Conservation (phyloP, 78 protist genomes). For the Dictyostelium capitatum region DNA sequence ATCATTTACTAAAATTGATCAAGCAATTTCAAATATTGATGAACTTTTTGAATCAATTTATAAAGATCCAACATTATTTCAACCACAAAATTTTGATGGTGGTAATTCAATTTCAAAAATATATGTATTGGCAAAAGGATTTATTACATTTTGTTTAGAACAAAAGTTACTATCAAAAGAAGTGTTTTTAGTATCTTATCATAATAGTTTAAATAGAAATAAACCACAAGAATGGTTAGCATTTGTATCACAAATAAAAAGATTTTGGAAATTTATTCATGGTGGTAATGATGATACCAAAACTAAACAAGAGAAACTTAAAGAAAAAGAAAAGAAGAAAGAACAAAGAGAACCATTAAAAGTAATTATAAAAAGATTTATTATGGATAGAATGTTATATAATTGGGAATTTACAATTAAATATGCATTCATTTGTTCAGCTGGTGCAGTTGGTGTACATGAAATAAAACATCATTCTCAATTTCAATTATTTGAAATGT, state of each 20-base stretch:
- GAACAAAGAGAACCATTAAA: neutral
- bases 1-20: neutral
- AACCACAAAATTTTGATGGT: neutral
- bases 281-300: neutral
- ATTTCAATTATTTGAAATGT: constrained; percentile 4
- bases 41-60: neutral
- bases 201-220: neutral
- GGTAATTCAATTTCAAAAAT: neutral
- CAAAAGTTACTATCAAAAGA: constrained; percentile 16
- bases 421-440: constrained; percentile 15
- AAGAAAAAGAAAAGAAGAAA: neutral
- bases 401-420: constrained; percentile 32
- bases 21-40: neutral
- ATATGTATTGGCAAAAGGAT: neutral
- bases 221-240: neutral
- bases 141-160: neutral
- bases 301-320: neutral
- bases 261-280: neutral
- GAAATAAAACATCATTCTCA: neutral
- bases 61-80: neutral
- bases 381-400: neutral
- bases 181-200: neutral
- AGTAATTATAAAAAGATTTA: neutral
- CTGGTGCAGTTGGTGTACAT: neutral
- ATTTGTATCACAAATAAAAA: neutral